Percentiles rank a stretch among this genome's conserved stretches.
Conservation (phyloP, 2,329 filamentous ascomycete genomes). For the Coniochaeta sp. region DNA sequence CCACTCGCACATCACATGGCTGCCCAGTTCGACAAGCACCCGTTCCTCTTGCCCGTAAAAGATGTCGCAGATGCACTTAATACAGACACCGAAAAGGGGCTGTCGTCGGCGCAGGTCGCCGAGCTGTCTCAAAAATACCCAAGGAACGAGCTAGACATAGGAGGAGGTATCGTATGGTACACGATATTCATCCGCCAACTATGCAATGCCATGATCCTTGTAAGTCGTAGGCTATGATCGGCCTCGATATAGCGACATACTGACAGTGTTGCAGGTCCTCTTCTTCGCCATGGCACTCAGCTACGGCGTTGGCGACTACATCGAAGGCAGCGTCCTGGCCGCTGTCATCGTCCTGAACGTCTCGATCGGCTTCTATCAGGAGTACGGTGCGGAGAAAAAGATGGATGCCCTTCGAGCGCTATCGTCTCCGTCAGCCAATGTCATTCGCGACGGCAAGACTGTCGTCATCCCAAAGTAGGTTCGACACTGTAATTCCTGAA, state of each 20-base stretch:
- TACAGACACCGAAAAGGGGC: slow-evolving; percentile 59
- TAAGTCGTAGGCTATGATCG: slow-evolving; percentile 28
- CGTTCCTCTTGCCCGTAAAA: slow-evolving; percentile 52
- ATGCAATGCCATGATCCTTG: slow-evolving; percentile 71
- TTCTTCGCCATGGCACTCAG: slow-evolving; percentile 69
- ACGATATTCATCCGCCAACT: slow-evolving; percentile 68
- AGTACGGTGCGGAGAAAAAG: slow-evolving; percentile 57
- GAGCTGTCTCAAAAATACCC: slow-evolving; percentile 53
- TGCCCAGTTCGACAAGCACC: slow-evolving; percentile 43
- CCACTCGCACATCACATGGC: slow-evolving; percentile 25
- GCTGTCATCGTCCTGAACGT: slow-evolving; percentile 52
- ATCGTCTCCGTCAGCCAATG: slow-evolving; percentile 55
- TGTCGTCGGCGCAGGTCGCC: slow-evolving; percentile 52
- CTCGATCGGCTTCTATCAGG: slow-evolving; percentile 58
- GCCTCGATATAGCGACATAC: slow-evolving; percentile 16
- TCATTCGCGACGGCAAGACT: slow-evolving; percentile 51
- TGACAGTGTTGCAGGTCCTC: slow-evolving; percentile 48
- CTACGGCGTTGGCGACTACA: slow-evolving; percentile 50
- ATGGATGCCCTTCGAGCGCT: slow-evolving; percentile 57
- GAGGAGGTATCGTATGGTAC: slow-evolving; percentile 58
- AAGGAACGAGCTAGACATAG: slow-evolving; percentile 63
- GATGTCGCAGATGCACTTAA: slow-evolving; percentile 56
- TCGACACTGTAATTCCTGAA: background rate
- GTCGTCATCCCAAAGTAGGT: slow-evolving; percentile 50
- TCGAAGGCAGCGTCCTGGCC: slow-evolving; percentile 25